Base-by-base conservation (phyloP, 768 basidiomycete genomes). In the Tricholoma flavovirens region DNA sequence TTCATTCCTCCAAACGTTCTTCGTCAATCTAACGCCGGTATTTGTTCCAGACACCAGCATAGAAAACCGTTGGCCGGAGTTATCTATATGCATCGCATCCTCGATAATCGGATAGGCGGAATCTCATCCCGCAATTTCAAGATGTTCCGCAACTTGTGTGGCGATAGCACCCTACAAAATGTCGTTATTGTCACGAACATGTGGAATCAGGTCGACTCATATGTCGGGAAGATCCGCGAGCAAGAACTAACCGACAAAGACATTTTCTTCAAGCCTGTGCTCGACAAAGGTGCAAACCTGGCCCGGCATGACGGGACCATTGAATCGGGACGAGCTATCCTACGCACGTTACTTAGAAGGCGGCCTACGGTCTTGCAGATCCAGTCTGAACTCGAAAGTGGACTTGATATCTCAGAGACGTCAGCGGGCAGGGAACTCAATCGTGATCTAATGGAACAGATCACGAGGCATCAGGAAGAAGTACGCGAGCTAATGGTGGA, bases 51-150 rank as follows among this genome's bases (percentile, higher is more conserved):
- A 24, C 69, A 73, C 56, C 59, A 68, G 53, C 59, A 61, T 36
- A 69, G 68, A 10, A 71, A 70, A 57, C 77, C 72, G 53, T 66
- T 82, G n/a, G 71, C 78, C 1, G 80, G 80, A 5, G 75, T 82
- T 64, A 76, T 82, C 55, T 82, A 82, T 65, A 72, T 81, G 68
- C 81, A 81, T 60, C 77, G 80, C 1, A 83, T 83, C 53, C 71
- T 73, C 12, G 81, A 82, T 57, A 71, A 75, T 66, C 68, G 79
- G 22, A 72, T 83, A 64, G 77, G 77, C 32, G 57, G 57, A 21
- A 58, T 58, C 45, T 55, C 57, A 21, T 26, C 57, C 15, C 53
- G 57, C 11, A 58, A 58, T 51, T 58, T 58, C 49, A 58, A 24
- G 49, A 58, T 58, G 57, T 58, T 58, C 30, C 40, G 57, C 19